Evolutionary conservation across 371 early-diverging fungal genomes (phyloP).

Genomic region (Enteropsectra breve): DNA sequence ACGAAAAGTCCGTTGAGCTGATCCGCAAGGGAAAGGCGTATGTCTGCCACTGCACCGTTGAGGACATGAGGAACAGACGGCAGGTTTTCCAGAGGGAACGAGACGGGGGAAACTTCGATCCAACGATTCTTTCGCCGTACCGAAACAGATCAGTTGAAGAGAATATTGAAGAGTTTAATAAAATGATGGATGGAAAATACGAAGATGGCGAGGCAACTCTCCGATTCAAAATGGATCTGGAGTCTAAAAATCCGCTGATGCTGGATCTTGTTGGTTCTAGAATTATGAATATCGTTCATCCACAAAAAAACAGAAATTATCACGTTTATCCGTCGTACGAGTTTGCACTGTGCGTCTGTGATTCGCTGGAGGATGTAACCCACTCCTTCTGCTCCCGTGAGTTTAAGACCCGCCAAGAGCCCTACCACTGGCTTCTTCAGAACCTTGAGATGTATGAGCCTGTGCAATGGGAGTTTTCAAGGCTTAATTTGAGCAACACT

Average conservation of each 20-base stretch:
- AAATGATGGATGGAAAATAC: slow-evolving; percentile 91
- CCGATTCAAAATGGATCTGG: slow-evolving; percentile 95
- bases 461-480: slow-evolving; percentile 98
- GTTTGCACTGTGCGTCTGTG: slow-evolving; percentile 92
- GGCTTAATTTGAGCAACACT: slow-evolving; percentile 85
- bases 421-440: slow-evolving; percentile 97
- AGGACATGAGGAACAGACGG: slow-evolving; percentile 70
- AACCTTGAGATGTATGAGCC: slow-evolving; percentile 94
- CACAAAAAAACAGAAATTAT: slow-evolving; percentile 79
- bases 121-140: slow-evolving; percentile 74
- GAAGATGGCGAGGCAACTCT: slow-evolving; percentile 79
- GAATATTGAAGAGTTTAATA: slow-evolving; percentile 77
- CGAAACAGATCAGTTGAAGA: slow-evolving; percentile 80
- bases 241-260: slow-evolving; percentile 89
- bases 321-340: slow-evolving; percentile 98
- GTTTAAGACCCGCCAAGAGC: slow-evolving; percentile 79
- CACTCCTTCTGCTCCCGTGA: slow-evolving; percentile 97
- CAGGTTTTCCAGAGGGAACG: slow-evolving; percentile 10
- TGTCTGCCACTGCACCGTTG: slow-evolving; percentile 84
- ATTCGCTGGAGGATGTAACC: slow-evolving; percentile 97
- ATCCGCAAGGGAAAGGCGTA: slow-evolving; percentile 84
- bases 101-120: slow-evolving; percentile 65
- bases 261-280: slow-evolving; percentile 97
- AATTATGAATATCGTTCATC: slow-evolving; percentile 75
- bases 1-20: slow-evolving; percentile 48